Conservation (phyloP, 2,329 filamentous ascomycete species). For the Ambrosiella beaveri region DNA sequence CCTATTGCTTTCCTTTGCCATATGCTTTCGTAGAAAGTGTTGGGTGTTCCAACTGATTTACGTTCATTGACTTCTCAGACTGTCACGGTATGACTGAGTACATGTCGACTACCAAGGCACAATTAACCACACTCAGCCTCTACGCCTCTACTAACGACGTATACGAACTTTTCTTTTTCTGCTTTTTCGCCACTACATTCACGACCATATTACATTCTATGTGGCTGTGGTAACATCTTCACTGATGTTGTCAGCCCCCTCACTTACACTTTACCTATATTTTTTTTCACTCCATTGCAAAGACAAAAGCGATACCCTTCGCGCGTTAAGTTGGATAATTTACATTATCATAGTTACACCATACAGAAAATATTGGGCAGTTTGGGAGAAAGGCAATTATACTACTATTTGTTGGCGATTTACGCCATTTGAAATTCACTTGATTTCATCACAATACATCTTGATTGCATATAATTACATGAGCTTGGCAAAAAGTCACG, state of each 20-base stretch:
- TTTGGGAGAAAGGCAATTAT: no score
- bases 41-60: not conserved
- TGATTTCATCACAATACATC: no score
- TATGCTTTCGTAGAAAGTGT: not conserved
- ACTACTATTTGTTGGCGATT: no score
- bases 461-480: no score
- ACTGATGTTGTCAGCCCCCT: not conserved
- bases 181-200: not conserved
- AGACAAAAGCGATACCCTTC: not conserved
- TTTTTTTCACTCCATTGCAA: not conserved
- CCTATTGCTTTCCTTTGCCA: not conserved
- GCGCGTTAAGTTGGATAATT: no score
- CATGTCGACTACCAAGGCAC: not conserved
- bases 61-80: not conserved
- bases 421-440: no score
- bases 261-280: not conserved
- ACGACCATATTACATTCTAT: not conserved
- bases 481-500: no score
- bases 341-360: no score
- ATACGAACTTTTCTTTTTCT: not conserved
- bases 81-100: not conserved
- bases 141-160: not conserved
- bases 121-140: not conserved
- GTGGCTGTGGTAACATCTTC: not conserved
- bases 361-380: no score